Evolutionary conservation across 345 rosid genomes (phyloP).

Genomic region (Citrus reticulata): DNA sequence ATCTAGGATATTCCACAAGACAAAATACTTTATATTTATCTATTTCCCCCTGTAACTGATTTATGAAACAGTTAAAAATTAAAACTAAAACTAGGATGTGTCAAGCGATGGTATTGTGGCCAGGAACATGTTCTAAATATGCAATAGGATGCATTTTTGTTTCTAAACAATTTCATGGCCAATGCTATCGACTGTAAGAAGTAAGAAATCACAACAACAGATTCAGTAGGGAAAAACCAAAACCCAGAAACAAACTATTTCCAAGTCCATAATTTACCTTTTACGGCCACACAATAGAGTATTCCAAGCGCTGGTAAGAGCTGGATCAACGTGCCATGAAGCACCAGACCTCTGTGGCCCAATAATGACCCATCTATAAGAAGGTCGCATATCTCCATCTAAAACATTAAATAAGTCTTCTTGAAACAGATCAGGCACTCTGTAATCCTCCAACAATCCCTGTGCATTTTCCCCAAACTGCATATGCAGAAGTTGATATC

Average conservation of each 20-base stretch:
- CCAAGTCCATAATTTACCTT: constrained; percentile 45
- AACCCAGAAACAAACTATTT: neutral
- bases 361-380: constrained; percentile 88
- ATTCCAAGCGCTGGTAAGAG: constrained; percentile 99
- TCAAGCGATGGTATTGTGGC: neutral
- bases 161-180: neutral
- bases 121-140: neutral
- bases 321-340: constrained; percentile 98
- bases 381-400: constrained; percentile 69
- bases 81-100: neutral
- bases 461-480: constrained; percentile 92
- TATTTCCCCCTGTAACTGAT: no score
- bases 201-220: neutral
- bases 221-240: neutral
- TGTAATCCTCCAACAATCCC: constrained; percentile 70
- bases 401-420: constrained; percentile 86
- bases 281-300: constrained; percentile 89
- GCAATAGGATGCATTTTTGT: neutral
- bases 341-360: constrained; percentile 99
- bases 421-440: constrained; percentile 77
- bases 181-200: neutral
- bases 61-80: no score
- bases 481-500: constrained; percentile 17
- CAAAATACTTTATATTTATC: no score
- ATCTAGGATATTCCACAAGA: no score